Evolutionary conservation across 495 filamentous ascomycete species (phyloP).

Genomic region (Geopyxis carbonaria): DNA sequence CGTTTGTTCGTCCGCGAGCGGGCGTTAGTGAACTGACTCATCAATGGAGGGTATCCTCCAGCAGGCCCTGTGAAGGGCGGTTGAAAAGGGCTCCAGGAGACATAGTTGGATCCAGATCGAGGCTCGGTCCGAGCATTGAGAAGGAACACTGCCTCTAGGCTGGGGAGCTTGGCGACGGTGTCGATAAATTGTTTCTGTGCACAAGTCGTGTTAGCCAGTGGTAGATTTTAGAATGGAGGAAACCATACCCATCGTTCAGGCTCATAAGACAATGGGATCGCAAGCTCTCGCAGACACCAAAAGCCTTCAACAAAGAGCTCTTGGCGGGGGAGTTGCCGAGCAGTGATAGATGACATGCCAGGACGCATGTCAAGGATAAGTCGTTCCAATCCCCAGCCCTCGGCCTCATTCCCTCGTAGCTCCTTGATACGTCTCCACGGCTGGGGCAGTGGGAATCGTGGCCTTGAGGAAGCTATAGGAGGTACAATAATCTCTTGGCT

Average conservation of each 20-base stretch:
- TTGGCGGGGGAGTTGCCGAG: not conserved
- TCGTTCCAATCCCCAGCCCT: slow-evolving; percentile 5
- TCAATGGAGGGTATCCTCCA: not conserved
- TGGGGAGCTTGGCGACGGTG: slow-evolving; percentile 2
- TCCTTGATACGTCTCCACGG: slow-evolving; percentile 1
- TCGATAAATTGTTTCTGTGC: slow-evolving; percentile 1
- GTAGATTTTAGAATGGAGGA: no score
- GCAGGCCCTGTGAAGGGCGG: slow-evolving; percentile 1
- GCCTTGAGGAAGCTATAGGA: not conserved
- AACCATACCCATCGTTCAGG: not conserved
- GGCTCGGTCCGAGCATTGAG: slow-evolving; percentile 1
- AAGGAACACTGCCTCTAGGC: not conserved
- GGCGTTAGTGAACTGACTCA: not conserved
- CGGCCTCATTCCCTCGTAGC: not conserved
- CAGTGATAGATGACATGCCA: not conserved
- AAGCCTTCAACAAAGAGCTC: slow-evolving; percentile 4
- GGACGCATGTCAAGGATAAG: not conserved
- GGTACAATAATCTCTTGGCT: no score
- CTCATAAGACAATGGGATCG: slow-evolving; percentile 3
- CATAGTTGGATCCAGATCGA: not conserved
- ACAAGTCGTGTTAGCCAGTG: not conserved
- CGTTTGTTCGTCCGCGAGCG: not conserved
- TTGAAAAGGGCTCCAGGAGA: not conserved
- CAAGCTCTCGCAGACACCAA: slow-evolving; percentile 3
- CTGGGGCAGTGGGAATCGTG: not conserved